Percentiles rank a stretch among this genome's conserved stretches.
These are phyloP conservation scores for Erythrobasidium hasegawianum DNA, from an alignment of 1,284 basidiomycete genomes.

Conservation along the genomic window DNA sequence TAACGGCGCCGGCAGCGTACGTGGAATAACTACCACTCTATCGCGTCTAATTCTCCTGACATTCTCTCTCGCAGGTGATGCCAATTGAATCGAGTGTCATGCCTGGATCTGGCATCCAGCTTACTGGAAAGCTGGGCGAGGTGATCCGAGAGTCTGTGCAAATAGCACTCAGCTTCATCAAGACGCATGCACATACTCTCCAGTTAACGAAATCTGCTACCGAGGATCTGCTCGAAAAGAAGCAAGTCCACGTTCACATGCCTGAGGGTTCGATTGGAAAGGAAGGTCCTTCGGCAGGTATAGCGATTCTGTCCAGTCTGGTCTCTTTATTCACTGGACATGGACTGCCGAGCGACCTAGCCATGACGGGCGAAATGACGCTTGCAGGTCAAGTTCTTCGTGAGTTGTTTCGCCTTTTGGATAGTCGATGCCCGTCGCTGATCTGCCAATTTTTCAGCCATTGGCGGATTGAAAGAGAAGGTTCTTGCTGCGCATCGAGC, in stretches of 20 bases:
- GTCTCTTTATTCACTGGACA: conserved; percentile 47
- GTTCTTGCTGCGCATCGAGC: conserved; percentile 78
- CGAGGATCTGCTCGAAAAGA: conserved; percentile 69
- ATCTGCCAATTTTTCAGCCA: too few relatives aligned
- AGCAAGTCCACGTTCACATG: conserved; percentile 83
- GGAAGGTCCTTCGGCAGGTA: conserved; percentile 58
- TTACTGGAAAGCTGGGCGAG: conserved; percentile 74
- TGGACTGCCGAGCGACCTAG: conserved; percentile 17
- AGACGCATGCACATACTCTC: conserved; percentile 73
- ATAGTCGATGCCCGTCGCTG: too few relatives aligned
- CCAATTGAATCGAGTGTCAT: conserved; percentile 73
- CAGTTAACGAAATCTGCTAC: conserved; percentile 65
- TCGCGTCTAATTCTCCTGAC: not conserved
- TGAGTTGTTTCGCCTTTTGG: conserved; percentile 52
- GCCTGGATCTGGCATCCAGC: conserved; percentile 64
- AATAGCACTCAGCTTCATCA: conserved; percentile 66
- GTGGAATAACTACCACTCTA: not conserved
- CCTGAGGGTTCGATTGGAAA: conserved; percentile 77
- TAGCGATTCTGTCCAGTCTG: conserved; percentile 83
- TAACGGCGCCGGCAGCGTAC: conserved; percentile 79
- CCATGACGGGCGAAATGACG: conserved; percentile 64
- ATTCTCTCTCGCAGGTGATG: conserved; percentile 56
- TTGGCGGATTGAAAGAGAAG: conserved; percentile 79
- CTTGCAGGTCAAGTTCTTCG: conserved; percentile 82
- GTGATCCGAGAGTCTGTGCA: conserved; percentile 87